Evolutionary conservation across 495 filamentous ascomycete genomes (phyloP).

Genomic region (Amphirosellinia nigrospora): DNA sequence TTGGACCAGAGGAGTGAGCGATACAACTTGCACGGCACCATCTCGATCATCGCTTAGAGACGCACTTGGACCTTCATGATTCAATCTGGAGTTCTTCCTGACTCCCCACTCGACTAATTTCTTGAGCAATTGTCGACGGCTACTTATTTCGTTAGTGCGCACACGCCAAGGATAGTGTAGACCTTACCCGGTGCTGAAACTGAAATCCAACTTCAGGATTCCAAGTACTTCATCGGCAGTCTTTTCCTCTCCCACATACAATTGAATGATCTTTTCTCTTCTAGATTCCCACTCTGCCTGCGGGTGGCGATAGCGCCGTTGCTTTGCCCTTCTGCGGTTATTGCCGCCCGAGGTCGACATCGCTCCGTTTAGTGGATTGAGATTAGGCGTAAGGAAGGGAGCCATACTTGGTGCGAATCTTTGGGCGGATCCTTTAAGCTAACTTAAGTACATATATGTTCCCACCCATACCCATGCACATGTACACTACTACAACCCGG

Average conservation of each 20-base stretch:
- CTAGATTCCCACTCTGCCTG: neutral
- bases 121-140: neutral
- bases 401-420: neutral
- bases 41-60: neutral
- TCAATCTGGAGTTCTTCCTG: neutral
- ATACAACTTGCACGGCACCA: neutral
- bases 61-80: neutral
- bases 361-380: conserved; percentile 1
- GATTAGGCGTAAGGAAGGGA: neutral
- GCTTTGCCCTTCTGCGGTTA: neutral
- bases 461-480: too few relatives aligned
- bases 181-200: neutral
- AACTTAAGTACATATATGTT: too few relatives aligned
- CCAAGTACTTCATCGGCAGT: neutral
- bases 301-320: neutral
- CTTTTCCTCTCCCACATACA: neutral
- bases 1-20: neutral
- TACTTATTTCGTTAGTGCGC: neutral
- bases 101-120: neutral
- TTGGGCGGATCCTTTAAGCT: neutral
- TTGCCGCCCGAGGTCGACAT: neutral
- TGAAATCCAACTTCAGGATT: neutral
- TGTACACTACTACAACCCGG: too few relatives aligned
- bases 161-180: neutral
- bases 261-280: neutral